Base-by-base conservation (phyloP, 164 flowering plant species). In the Berberis vulgaris region DNA sequence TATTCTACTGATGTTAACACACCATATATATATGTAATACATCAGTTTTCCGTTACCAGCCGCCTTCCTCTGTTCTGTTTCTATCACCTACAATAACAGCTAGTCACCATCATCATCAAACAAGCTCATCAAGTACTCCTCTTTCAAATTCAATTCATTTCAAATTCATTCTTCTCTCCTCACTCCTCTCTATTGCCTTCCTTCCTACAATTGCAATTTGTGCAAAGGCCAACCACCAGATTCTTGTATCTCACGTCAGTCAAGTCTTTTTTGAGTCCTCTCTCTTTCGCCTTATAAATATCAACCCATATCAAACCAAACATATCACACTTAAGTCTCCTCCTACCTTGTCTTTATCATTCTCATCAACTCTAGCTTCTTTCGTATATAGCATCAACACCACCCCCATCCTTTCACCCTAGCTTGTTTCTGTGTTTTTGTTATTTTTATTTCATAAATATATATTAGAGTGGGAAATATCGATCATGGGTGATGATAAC, bases 401-500 rank as follows among this genome's bases (percentile, higher is more conserved):
- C 55, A 52, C 45, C 60, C 42, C n/a, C 45, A 43, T 57, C 41
- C 47, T 6, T 11, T 11, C 26, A 26, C 61, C 43, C 6, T 44
- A 4, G 5, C 60, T 41, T 7, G 2, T 41, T 40, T 39, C n/a
- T 59, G n/a, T 59, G 43, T 6, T 11, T 59, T 7, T 46, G 26
- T 26, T 26, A 26, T 26, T 26, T 26, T 26, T 26, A 26, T 26
- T 26, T 26, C 26, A 26, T 26, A 26, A 26, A 26, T 45, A 8
- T 13, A 45, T 6, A 45, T 45, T 8, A 9, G 43, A 38, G 7
- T 41, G 3, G 9, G 44, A 2, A 0, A 2, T 5, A 38, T 9
- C 7, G 7, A 38, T 13, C 13, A 61, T 61, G 63, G 63, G 63
- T 45, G 63, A 61, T 26, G 9, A 6, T 61, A 61, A 44, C 26